Evolutionary conservation across 2,329 filamentous ascomycete genomes (phyloP), one percentile per base, ranked within the genome.

Genomic region (Botrytis aclada): DNA sequence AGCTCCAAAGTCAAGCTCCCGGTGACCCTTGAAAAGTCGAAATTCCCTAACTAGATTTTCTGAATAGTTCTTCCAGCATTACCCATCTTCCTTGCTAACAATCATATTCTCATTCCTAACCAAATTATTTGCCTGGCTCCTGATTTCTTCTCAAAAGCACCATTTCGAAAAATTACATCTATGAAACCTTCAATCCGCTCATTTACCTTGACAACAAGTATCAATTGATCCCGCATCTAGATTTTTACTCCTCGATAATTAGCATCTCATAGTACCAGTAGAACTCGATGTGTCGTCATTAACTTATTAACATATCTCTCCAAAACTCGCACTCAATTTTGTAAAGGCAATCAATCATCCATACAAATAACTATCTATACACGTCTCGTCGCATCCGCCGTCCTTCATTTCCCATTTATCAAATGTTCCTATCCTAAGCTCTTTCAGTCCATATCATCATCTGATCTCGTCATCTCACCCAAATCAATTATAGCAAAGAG

Each of bases 331-430:
- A 63, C 25, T 43, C 61, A 45, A 45, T 32, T 22, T 32, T 7
- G 29, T 39, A 54, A 51, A 67, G 16, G 32, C 41, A 54, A 41
- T 29, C 34, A 32, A 54, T n/a, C 64, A 67, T 56, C 16, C 34
- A 32, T 69, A 69, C 65, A 39, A 45, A 7, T 20, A 69, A 56
- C 20, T 69, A 56, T 56, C 37, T 32, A 69, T 56, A 69, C 65
- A 69, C 25, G 25, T n/a, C 60, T n/a, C 34, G 16, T n/a, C 34
- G 16, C 22, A 62, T 62, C 20, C 60, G 18, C 34, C 22, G 14
- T 62, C 18, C 37, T 39, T 14, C 22, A 56, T 25, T 43, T 34
- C n/a, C 10, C 18, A 43, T 9, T 9, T 18, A 22, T 37, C 47
- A 37, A 56, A 41, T 56, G 4, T 12, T n/a, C 64, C 12, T 67